Percentiles rank a stretch among this genome's conserved stretches.
phyloP scores from a whole-genome alignment of 2,329 filamentous ascomycete species.

The Penicillium capsulatum region DNA sequence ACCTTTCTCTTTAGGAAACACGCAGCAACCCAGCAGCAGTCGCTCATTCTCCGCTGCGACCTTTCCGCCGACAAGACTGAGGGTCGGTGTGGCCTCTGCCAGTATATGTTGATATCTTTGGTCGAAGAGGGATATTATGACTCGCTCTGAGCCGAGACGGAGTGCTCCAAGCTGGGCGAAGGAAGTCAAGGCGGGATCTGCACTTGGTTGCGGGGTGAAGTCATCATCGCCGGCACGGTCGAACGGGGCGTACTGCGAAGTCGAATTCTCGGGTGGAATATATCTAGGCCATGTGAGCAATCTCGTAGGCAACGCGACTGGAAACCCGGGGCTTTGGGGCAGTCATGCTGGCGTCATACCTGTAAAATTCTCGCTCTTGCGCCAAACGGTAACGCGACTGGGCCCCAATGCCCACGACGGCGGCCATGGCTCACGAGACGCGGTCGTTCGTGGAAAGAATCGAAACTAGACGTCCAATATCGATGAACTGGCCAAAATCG shows the following conservation, averaged over 20 bases:
- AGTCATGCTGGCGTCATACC: slow-evolving; percentile 1
- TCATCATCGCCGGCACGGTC: slow-evolving; percentile 14
- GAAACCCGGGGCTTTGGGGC: no score
- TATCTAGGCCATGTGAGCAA: slow-evolving; percentile 4
- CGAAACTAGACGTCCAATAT: no score
- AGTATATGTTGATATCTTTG: slow-evolving; percentile 47
- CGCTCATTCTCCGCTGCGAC: slow-evolving; percentile 20
- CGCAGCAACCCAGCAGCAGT: slow-evolving; percentile 29
- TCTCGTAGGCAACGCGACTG: neutral
- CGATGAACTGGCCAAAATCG: no score
- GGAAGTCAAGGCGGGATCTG: slow-evolving; percentile 42
- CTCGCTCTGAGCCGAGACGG: slow-evolving; percentile 42
- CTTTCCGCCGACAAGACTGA: slow-evolving; percentile 32
- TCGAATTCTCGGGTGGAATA: slow-evolving; percentile 14
- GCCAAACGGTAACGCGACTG: slow-evolving; percentile 9
- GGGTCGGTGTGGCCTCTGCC: slow-evolving; percentile 48
- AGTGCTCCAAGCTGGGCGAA: slow-evolving; percentile 50
- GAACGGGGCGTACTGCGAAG: slow-evolving; percentile 23
- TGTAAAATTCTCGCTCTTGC: slow-evolving; percentile 13
- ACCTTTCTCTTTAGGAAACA: slow-evolving; percentile 26
- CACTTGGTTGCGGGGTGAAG: slow-evolving; percentile 25
- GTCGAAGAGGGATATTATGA: slow-evolving; percentile 53
- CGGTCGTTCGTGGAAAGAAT: no score
- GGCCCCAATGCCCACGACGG: neutral
- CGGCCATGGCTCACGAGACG: slow-evolving; percentile 1